Conservation (phyloP, 176 grass and related monocot genomes). For the Triticum urartu region DNA sequence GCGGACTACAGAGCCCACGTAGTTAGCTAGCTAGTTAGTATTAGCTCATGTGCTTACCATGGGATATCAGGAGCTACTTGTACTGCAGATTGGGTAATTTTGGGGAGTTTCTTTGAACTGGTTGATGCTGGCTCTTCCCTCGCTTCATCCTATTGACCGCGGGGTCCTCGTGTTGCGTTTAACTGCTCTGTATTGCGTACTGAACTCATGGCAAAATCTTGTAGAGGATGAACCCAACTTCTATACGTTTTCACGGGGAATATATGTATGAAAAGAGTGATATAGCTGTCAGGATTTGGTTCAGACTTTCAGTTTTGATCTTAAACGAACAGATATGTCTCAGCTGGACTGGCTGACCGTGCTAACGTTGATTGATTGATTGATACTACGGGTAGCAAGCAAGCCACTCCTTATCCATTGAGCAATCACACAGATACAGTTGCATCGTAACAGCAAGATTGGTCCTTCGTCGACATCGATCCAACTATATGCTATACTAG, state of each 20-base stretch:
- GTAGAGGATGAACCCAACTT: not conserved
- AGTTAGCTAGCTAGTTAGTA: constrained; percentile 6
- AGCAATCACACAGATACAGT: not conserved
- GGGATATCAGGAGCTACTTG: not conserved
- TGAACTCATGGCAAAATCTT: not conserved
- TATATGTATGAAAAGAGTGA: not conserved
- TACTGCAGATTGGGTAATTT: not conserved
- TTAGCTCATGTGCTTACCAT: not conserved
- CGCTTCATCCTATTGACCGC: not conserved
- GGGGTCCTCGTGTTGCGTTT: not conserved
- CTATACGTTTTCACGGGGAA: not conserved
- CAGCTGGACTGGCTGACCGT: too few relatives aligned
- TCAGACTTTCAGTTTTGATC: too few relatives aligned
- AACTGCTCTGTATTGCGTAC: not conserved
- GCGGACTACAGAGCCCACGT: too few relatives aligned
- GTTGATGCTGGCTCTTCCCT: not conserved
- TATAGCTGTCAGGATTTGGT: not conserved
- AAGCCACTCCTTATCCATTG: not conserved
- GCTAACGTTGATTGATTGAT: too few relatives aligned
- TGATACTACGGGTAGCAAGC: too few relatives aligned
- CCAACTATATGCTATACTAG: not conserved
- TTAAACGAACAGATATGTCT: too few relatives aligned
- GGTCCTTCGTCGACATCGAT: not conserved
- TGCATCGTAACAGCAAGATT: not conserved
- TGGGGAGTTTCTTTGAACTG: not conserved